A percentile compares a stretch with the other conserved stretches of the same genome.
Evolutionary conservation across 2,329 filamentous ascomycete genomes (phyloP).

Genomic region (Chaetomium globosum): DNA sequence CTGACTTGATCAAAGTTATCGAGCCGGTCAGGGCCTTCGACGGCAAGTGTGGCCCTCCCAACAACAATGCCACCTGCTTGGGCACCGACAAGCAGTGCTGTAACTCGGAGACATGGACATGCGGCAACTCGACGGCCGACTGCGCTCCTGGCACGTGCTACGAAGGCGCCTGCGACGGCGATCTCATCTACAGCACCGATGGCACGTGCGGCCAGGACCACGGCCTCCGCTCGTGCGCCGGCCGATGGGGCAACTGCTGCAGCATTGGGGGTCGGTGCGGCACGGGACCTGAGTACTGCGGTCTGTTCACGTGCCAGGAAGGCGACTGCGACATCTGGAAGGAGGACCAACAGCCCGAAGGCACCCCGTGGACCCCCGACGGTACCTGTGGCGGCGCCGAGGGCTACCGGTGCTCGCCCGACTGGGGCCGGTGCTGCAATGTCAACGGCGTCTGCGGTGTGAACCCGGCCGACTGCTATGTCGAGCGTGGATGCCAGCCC

Average conservation of each 20-base stretch:
- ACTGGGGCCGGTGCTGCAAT: conserved; percentile 12
- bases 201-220: conserved; percentile 42
- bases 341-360: conserved; percentile 16
- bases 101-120: conserved; percentile 41
- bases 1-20: conserved; percentile 32
- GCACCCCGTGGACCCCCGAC: conserved; percentile 16
- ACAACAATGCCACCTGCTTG: conserved; percentile 42
- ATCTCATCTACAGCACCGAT: conserved; percentile 40
- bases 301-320: conserved; percentile 1
- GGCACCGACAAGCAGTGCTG: conserved; percentile 41
- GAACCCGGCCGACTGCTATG: conserved; percentile 15
- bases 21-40: conserved; percentile 37
- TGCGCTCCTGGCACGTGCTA: conserved; percentile 43
- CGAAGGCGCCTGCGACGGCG: conserved; percentile 41
- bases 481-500: conserved; percentile 15
- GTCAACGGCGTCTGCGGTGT: conserved; percentile 11
- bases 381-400: conserved; percentile 9
- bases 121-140: conserved; percentile 38
- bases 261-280: conserved; percentile 33
- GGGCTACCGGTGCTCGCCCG: conserved; percentile 13
- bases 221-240: conserved; percentile 40
- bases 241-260: conserved; percentile 42
- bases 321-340: conserved; percentile 11
- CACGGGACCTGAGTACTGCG: conserved; percentile 4
- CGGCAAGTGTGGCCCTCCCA: conserved; percentile 40